Percentiles rank a stretch among this genome's conserved stretches.
Evolutionary conservation across 2,329 filamentous ascomycete genomes (phyloP).

Genomic region (Ceratocystis eucalypticola): DNA sequence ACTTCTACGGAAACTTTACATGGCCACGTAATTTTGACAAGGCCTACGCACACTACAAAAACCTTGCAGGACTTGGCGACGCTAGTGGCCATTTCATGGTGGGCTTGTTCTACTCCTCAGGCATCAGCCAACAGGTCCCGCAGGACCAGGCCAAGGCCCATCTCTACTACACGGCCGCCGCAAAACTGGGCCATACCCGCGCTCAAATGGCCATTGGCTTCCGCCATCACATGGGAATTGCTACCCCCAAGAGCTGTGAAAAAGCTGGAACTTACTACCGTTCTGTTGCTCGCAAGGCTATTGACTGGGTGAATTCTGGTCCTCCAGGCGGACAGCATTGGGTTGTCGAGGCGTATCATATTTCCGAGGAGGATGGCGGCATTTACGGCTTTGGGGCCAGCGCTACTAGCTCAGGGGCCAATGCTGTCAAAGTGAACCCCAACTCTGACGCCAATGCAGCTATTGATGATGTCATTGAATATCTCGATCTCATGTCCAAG

Average conservation of each 20-base stretch:
- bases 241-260: conserved; percentile 74
- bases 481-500: conserved; percentile 75
- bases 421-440: conserved; percentile 59
- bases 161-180: conserved; percentile 89
- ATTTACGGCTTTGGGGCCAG: conserved; percentile 94
- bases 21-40: conserved; percentile 67
- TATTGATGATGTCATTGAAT: conserved; percentile 88
- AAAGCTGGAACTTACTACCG: conserved; percentile 80
- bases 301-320: conserved; percentile 74
- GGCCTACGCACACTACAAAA: conserved; percentile 69
- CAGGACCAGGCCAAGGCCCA: conserved; percentile 82
- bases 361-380: conserved; percentile 81
- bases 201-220: conserved; percentile 92
- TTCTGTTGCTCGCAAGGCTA: conserved; percentile 81
- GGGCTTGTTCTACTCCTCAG: conserved; percentile 89
- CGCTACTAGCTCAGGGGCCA: conserved; percentile 70
- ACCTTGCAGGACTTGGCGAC: conserved; percentile 68
- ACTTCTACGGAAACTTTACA: conserved; percentile 90
- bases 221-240: conserved; percentile 72
- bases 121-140: conserved; percentile 66
- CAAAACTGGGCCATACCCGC: conserved; percentile 63
- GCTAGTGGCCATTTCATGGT: conserved; percentile 91
- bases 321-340: conserved; percentile 77
- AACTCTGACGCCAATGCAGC: conserved; percentile 73
- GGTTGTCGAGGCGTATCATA: conserved; percentile 64